A percentile compares a stretch with the other conserved stretches of the same genome.
Evolutionary conservation across 2,329 filamentous ascomycete species (phyloP).

Genomic region (Bretziella fagacearum): DNA sequence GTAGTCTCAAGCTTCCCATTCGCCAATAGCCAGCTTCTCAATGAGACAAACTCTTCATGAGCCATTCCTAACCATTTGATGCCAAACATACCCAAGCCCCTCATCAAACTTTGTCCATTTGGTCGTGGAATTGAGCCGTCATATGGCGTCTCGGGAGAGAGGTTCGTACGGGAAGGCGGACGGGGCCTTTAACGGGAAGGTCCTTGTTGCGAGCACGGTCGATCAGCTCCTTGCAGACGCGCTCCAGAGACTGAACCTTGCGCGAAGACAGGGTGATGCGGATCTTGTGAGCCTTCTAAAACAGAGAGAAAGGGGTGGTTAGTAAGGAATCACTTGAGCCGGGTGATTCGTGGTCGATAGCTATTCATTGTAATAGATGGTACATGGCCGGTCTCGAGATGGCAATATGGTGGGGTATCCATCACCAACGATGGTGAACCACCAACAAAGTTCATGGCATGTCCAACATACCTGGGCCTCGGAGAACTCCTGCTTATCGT

Average conservation of each 20-base stretch:
- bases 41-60: too few relatives aligned
- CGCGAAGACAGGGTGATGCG: constrained; percentile 92
- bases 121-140: too few relatives aligned
- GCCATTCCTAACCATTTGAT: too few relatives aligned
- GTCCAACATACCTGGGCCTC: constrained; percentile 56
- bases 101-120: too few relatives aligned
- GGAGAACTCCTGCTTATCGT: constrained; percentile 71
- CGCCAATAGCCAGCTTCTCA: too few relatives aligned
- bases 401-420: neutral
- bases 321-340: too few relatives aligned
- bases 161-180: constrained; percentile 45
- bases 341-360: too few relatives aligned
- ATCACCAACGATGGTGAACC: too few relatives aligned
- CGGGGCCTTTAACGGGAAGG: constrained; percentile 93
- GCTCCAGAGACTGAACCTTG: constrained; percentile 92
- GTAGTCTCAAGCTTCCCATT: too few relatives aligned
- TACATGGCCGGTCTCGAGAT: neutral
- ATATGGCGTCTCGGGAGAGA: neutral
- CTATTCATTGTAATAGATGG: too few relatives aligned
- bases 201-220: constrained; percentile 98
- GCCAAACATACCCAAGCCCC: too few relatives aligned
- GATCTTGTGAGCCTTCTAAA: constrained; percentile 86
- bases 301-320: constrained; percentile 12
- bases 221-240: constrained; percentile 95
- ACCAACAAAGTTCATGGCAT: neutral